Evolutionary conservation across 2,329 filamentous ascomycete species (phyloP), one percentile per base, ranked within the genome.

Genomic region (Aspergillus tamarii): DNA sequence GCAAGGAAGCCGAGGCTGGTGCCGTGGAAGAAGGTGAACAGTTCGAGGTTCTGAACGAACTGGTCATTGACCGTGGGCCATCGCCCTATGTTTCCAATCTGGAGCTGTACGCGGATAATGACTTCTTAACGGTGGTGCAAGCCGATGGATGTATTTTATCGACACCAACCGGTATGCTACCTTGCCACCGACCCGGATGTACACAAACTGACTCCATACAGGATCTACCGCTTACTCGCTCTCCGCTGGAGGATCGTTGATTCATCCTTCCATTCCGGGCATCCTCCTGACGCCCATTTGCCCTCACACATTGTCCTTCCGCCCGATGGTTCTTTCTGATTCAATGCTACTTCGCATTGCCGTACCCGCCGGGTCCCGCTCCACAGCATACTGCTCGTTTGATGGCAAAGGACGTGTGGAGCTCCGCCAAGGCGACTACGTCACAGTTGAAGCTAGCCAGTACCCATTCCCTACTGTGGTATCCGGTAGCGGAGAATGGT

Each of bases 71-170:
- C 81, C 92, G 95, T 64, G 95, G 95, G 67, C 95, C 95, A 73
- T 96, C 92, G 19, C 94, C 94, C 23, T 99, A 98, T 76, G 94
- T 99, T 64, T 98, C 94, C 50, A 96, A 97, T 80, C 85, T 99
- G 45, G 95, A 99, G 81, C 85, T 99, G 12, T 98, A 96, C 77
- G 95, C 94, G 67, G 95, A 99, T 75, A 91, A 96, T 74, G 93
- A 96, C 78, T 89, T 97, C 50, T 85, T 99, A 70, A 99, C 95
- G 19, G 92, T 97, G 58, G 92, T 99, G 55, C 94, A 97, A 80
- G 95, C 95, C 39, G 95, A 99, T 73, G 95, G 95, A 61, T 97
- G 94, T 81, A 99, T 99, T 74, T 96, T 99, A 78, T 96, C 92
- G 53, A 99, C 95, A 0, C 95, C 95, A 1, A 99, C 95, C 34